Evolutionary conservation across 2,329 filamentous ascomycete species (phyloP).

Genomic region (Fusarium sp.): DNA sequence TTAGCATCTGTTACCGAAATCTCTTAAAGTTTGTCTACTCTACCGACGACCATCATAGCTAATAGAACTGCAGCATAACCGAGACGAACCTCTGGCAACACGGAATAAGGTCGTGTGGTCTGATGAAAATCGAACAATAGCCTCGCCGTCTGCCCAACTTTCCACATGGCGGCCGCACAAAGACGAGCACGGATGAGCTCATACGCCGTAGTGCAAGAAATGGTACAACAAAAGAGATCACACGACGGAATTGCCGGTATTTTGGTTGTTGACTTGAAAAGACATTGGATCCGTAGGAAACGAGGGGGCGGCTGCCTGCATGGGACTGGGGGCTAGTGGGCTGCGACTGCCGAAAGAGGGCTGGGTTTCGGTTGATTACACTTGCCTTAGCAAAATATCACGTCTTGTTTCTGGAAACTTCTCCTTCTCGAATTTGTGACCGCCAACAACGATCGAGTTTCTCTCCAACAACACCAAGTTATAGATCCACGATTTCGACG

Average conservation of each 20-base stretch:
- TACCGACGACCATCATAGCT: not conserved
- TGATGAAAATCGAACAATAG: not conserved
- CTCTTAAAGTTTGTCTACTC: not conserved
- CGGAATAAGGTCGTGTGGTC: too few species aligned
- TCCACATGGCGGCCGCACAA: not conserved
- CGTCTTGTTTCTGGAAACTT: not conserved
- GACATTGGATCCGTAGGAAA: too few species aligned
- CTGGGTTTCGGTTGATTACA: not conserved
- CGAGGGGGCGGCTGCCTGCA: not conserved
- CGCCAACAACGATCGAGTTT: not conserved
- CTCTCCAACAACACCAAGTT: not conserved
- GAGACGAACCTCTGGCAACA: not conserved
- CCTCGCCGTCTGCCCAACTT: not conserved
- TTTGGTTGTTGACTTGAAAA: not conserved
- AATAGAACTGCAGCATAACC: not conserved
- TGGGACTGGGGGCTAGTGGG: not conserved
- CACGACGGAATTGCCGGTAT: not conserved
- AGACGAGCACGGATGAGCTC: not conserved
- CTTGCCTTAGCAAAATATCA: not conserved
- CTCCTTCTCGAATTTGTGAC: not conserved
- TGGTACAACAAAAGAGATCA: not conserved
- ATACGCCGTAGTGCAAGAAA: not conserved
- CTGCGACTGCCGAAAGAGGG: not conserved
- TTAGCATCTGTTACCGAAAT: not conserved
- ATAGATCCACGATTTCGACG: not conserved